Conservation (phyloP, 192 early-diverging fungal genomes). For the Backusella sp. region DNA sequence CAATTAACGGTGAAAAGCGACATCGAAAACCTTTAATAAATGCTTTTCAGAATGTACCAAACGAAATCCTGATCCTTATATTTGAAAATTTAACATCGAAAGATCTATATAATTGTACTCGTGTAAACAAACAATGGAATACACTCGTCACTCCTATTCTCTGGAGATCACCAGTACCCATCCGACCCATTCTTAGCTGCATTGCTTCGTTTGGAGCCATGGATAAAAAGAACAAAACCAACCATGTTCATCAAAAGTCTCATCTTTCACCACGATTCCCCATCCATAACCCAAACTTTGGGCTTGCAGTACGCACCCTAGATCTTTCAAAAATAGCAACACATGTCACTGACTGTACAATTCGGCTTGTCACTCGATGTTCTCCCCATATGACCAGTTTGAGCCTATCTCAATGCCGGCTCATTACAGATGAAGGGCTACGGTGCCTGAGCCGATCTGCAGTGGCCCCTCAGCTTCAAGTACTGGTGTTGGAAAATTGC, state of each 20-base stretch:
- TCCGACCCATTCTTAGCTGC: slow-evolving; percentile 14
- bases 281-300: slow-evolving; percentile 13
- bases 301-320: slow-evolving; percentile 5
- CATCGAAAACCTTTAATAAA: background rate
- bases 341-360: slow-evolving; percentile 37
- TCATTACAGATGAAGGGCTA: slow-evolving; percentile 39
- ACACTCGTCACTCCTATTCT: slow-evolving; percentile 15
- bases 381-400: slow-evolving; percentile 41
- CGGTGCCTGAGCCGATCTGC: slow-evolving; percentile 19
- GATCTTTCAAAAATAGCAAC: slow-evolving; percentile 8
- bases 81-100: slow-evolving; percentile 7
- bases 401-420: slow-evolving; percentile 36
- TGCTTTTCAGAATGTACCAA: slow-evolving; percentile 11
- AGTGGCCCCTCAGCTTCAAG: slow-evolving; percentile 24
- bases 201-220: background rate
- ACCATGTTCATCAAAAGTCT: background rate
- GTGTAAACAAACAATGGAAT: slow-evolving; percentile 17
- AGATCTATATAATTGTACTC: slow-evolving; percentile 16
- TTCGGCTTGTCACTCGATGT: slow-evolving; percentile 29
- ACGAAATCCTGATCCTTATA: slow-evolving; percentile 13
- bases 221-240: background rate
- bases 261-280: slow-evolving; percentile 8
- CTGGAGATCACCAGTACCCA: slow-evolving; percentile 16
- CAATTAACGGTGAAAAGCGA: background rate
- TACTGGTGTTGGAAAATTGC: slow-evolving; percentile 42